Conservation (phyloP, 345 rosid genomes). For the Melaleuca quinquenervia region DNA sequence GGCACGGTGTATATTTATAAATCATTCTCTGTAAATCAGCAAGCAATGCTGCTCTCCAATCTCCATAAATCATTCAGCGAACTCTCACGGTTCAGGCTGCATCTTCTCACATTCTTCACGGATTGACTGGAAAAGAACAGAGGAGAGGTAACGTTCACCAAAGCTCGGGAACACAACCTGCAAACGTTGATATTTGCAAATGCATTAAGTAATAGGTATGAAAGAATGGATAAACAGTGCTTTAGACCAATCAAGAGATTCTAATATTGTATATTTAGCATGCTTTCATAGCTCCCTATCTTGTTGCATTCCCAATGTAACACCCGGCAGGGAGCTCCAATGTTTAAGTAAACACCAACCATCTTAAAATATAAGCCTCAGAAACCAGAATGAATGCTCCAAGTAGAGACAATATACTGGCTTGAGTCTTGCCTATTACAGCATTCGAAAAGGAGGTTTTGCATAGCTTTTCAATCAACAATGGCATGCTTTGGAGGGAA, state of each 20-base stretch:
- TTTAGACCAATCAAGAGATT: not conserved
- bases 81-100: constrained; percentile 34
- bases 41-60: not conserved
- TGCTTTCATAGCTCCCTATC: not conserved
- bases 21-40: not conserved
- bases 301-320: not conserved
- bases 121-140: constrained; percentile 85
- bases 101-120: constrained; percentile 83
- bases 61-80: not conserved
- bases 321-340: not conserved
- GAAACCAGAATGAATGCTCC: not conserved
- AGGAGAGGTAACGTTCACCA: constrained; percentile 81
- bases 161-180: constrained; percentile 97
- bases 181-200: not conserved
- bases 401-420: not conserved
- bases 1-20: not conserved
- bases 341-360: not conserved
- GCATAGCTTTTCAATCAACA: not conserved
- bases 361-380: not conserved
- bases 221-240: not conserved
- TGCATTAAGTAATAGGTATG: not conserved
- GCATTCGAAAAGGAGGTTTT: not conserved
- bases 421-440: not conserved
- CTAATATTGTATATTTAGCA: not conserved
- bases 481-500: not conserved